Conservation (phyloP, 768 basidiomycete genomes). For the Serendipita indica region DNA sequence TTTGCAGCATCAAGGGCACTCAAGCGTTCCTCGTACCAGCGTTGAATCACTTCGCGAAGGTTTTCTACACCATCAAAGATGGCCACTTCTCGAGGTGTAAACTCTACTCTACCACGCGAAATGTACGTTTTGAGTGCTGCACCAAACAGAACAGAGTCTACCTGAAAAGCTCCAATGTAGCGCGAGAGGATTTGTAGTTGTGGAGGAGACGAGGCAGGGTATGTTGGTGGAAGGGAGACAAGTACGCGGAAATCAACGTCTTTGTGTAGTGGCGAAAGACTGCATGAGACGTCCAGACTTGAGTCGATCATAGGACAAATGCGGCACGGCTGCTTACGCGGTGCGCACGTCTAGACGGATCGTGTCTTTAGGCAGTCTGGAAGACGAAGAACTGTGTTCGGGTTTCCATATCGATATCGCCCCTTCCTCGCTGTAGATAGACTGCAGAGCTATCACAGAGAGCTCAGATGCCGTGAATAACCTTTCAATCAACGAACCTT, state of each 20-base stretch:
- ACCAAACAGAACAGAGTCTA: slow-evolving; percentile 60
- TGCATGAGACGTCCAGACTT: slow-evolving; percentile 36
- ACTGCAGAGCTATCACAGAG: slow-evolving; percentile 44
- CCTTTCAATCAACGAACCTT: slow-evolving; percentile 21
- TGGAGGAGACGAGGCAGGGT: slow-evolving; percentile 56
- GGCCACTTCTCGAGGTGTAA: slow-evolving; percentile 55
- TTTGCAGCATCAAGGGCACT: slow-evolving; percentile 40
- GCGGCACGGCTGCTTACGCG: slow-evolving; percentile 33
- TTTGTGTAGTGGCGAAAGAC: slow-evolving; percentile 38
- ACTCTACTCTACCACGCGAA: slow-evolving; percentile 56
- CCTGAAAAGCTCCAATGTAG: slow-evolving; percentile 67
- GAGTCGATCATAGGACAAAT: background rate
- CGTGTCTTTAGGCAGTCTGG: slow-evolving; percentile 20
- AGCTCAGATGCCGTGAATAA: background rate
- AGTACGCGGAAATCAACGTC: slow-evolving; percentile 24
- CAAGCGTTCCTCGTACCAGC: slow-evolving; percentile 60
- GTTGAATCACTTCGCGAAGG: slow-evolving; percentile 46
- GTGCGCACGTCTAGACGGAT: slow-evolving; percentile 52
- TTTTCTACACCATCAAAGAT: slow-evolving; percentile 80
- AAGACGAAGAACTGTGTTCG: slow-evolving; percentile 16
- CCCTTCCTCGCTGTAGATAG: slow-evolving; percentile 57
- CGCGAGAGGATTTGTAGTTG: slow-evolving; percentile 40
- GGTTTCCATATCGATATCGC: slow-evolving; percentile 47
- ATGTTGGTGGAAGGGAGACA: slow-evolving; percentile 33
- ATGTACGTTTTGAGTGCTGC: slow-evolving; percentile 67